Base-by-base conservation (phyloP, 768 basidiomycete species). In the Amanita rimosa region DNA sequence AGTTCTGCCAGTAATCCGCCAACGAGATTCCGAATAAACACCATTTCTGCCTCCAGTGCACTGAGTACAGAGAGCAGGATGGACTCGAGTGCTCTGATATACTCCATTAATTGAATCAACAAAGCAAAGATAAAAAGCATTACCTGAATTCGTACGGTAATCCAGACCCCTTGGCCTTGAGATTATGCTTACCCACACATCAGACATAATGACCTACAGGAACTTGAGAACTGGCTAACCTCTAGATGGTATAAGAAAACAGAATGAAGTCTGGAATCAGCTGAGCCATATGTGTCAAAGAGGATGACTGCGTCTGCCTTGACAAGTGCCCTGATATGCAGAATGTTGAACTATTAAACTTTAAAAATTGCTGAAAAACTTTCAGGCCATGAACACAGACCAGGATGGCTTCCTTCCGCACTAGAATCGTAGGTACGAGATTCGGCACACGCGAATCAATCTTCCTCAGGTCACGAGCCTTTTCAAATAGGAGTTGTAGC, bases 401-500 rank as follows among this genome's bases (percentile, higher is more conserved):
- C 53, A 98, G 72, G 55, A 97, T 81, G 41, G 87, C 90, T 65
- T 90, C 83, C 58, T 82, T 85, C 54, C 95, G 76, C 46, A 86
- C 78, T 49, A 98, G 77, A 58, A 98, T 94, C 36, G 93, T 93
- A 35, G 94, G 93, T 14, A 98, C 86, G 49, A 95, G 79, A 64
- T 94, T 96, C 31, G 94, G 92, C 55, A 93, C 78, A 55, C 91
- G 75, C 3, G 90, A 93, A 68, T 98, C 95, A 55, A 98, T 88
- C 72, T 97, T 96, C 48, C 95, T 84, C 19, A 98, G 73, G 70
- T 98, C 95, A 73, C 95, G 85, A 56, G 92, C 85, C 88, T 93
- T 24, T 57, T 22, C 9, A 43, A 43, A 52, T 47, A 50, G 45
- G 48, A 50, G 39, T 43, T 57, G 17, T 54, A 55, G 56, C 54